These are phyloP conservation scores for Begonia fuchsioides DNA, from an alignment of 306 rosid species.

Conservation along the genomic window DNA sequence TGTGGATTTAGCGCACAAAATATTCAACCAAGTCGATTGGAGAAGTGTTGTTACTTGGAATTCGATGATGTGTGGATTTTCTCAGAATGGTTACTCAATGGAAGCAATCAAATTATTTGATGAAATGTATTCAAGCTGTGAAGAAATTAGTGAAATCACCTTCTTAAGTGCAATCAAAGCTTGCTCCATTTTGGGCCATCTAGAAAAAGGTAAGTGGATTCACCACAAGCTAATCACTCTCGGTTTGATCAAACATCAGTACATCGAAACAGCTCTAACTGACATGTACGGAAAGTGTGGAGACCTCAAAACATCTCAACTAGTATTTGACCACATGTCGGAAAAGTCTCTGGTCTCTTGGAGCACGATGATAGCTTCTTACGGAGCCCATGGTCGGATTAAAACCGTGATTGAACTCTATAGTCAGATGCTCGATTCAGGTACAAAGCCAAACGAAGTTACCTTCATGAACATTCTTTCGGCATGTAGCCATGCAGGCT, in stretches of 20 bases:
- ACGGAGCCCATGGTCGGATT: constrained; percentile 65
- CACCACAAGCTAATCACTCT: constrained; percentile 58
- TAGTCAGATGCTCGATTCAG: constrained; percentile 38
- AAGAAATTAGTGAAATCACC: constrained; percentile 50
- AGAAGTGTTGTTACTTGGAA: constrained; percentile 68
- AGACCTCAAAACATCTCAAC: constrained; percentile 43
- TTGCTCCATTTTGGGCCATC: constrained; percentile 62
- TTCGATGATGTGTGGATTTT: constrained; percentile 70
- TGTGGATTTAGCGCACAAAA: constrained; percentile 35
- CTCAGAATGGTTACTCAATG: constrained; percentile 51
- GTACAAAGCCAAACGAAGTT: constrained; percentile 56
- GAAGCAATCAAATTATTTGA: constrained; percentile 68
- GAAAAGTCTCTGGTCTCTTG: constrained; percentile 74
- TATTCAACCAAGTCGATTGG: constrained; percentile 28
- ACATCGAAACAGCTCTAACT: constrained; percentile 47
- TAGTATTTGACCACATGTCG: constrained; percentile 41
- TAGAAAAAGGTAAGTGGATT: constrained; percentile 81
- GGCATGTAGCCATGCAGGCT: constrained; percentile 81
- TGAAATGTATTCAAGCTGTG: constrained; percentile 36
- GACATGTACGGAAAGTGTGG: constrained; percentile 93
- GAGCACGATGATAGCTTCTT: constrained; percentile 77
- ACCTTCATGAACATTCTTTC: constrained; percentile 80
- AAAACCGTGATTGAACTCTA: constrained; percentile 41
- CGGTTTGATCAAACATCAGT: constrained; percentile 37
- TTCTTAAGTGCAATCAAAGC: constrained; percentile 80